phyloP scores from a whole-genome alignment of 2,329 filamentous ascomycete genomes.

The Diaporthe aspalathi region DNA sequence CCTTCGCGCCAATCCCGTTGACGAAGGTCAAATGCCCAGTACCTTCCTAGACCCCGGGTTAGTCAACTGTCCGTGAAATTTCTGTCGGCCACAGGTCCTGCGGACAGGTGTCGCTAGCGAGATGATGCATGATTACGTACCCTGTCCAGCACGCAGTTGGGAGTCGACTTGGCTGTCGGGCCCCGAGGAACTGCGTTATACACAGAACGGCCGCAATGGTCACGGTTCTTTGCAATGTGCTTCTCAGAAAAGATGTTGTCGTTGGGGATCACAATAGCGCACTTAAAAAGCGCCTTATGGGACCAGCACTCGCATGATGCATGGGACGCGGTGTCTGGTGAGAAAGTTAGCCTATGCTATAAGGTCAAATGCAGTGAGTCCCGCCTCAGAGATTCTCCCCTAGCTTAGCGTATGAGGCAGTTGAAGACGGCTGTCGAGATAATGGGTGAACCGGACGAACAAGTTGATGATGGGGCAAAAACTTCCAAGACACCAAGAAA shows the following conservation, averaged over 20 bases:
- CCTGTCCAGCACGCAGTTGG: background rate
- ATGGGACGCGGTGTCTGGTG: background rate
- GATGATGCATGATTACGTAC: background rate
- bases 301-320: background rate
- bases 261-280: background rate
- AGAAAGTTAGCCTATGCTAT: background rate
- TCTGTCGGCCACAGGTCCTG: background rate
- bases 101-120: background rate
- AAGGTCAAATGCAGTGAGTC: too few relatives aligned
- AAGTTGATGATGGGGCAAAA: background rate
- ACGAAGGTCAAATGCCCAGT: background rate
- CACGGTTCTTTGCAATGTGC: background rate
- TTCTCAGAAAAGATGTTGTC: conserved; percentile 13
- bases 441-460: background rate
- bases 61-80: background rate
- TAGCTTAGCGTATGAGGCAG: too few relatives aligned
- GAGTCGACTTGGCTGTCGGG: background rate
- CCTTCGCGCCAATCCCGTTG: background rate
- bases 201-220: background rate
- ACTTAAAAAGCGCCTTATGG: background rate
- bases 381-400: background rate
- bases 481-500: too few relatives aligned
- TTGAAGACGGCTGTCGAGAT: background rate
- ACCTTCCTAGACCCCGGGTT: background rate
- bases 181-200: background rate